Evolutionary conservation across 106 monocot genomes (phyloP).

Genomic region (Agapanthus africanus): DNA sequence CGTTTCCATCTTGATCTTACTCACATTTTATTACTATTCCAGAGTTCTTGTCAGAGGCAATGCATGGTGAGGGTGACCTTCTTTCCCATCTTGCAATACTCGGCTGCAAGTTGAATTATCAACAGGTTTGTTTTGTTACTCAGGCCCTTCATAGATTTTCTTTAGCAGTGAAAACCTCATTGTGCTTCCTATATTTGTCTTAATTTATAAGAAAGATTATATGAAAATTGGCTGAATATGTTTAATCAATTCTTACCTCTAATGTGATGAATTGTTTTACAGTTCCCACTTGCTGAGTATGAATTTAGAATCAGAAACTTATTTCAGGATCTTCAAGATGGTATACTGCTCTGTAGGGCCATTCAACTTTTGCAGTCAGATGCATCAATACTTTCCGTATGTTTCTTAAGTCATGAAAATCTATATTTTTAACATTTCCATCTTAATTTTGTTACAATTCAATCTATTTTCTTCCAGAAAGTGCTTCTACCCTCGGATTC

Average conservation of each 20-base stretch:
- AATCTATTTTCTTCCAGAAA: constrained; percentile 27
- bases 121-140: constrained; percentile 35
- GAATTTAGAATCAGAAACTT: constrained; percentile 39
- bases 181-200: constrained; percentile 1
- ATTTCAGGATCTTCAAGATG: constrained; percentile 68
- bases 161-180: not conserved
- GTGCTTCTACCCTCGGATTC: constrained; percentile 42
- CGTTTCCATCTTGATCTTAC: not conserved
- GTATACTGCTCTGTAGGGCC: constrained; percentile 47
- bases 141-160: not conserved
- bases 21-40: not conserved
- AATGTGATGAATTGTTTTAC: not conserved
- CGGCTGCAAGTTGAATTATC: constrained; percentile 47
- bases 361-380: constrained; percentile 48
- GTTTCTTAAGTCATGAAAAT: constrained; percentile 4
- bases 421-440: not conserved
- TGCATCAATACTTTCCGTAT: constrained; percentile 40
- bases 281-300: constrained; percentile 40
- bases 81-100: constrained; percentile 44
- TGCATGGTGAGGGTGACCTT: constrained; percentile 75
- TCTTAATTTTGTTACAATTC: not conserved
- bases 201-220: not conserved
- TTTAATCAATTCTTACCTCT: not conserved
- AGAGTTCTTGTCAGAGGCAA: constrained; percentile 42
- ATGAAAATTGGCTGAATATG: not conserved